Base-by-base conservation (phyloP, 1,284 basidiomycete species). In the Cryptococcus floricola region DNA sequence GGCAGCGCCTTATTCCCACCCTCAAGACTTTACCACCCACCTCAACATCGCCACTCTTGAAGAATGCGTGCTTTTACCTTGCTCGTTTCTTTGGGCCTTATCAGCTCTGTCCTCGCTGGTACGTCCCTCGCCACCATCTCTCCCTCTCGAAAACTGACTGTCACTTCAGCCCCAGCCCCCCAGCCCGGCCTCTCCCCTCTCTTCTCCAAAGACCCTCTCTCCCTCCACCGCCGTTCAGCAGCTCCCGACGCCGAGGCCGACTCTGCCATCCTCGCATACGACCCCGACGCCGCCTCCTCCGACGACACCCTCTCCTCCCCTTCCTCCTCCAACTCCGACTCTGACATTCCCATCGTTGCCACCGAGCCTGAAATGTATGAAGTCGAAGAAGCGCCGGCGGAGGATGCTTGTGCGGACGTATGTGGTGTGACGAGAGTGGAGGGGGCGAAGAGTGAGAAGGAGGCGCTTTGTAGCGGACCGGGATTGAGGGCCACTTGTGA, bases 401-500 rank as follows among this genome's bases (percentile, higher is more conserved):
- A 64, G 34, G 60, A 59, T 25, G 49, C 62, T 9, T 66, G 63
- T 52, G 47, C 49, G 46, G 53, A 41, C 13, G 54, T 63, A 39
- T 67, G 65, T 50, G 65, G 63, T n/a, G 37, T 64, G 13, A 50
- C 59, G 14, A 51, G 57, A 38, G 57, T 67, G 5, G 57, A 62
- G 47, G 67, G 67, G 9, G 67, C 64, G 6, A 57, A 55, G 37
- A 60, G 38, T 25, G 67, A 67, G 52, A 52, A 60, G 37, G 67
- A 69, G 50, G 67, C 67, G 12, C 51, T 69, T 27, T 69, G 67
- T 48, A 57, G 53, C 51, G 55, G 51, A 2, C 51, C 60, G 9
- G 67, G 67, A 10, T 53, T 69, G 28, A 41, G 60, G 44, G 57
- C 64, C 18, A 69, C 67, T 39, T 56, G 67, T 69, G 53, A 61